Conservation (phyloP, 495 filamentous ascomycete species). For the Penicillium salamii region DNA sequence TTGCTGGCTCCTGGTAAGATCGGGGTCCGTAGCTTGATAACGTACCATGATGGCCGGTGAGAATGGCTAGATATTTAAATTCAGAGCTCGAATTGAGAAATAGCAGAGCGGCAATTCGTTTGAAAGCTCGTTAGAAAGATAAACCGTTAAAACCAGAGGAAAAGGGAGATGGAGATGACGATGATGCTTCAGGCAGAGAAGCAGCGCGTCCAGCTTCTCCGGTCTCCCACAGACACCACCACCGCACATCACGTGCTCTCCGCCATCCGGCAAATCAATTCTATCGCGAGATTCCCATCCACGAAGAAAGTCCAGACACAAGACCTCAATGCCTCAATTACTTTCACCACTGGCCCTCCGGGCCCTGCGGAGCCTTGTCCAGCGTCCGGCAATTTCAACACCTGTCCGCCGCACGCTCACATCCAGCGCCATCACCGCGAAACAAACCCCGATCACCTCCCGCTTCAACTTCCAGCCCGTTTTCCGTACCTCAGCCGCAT, state of each 20-base stretch:
- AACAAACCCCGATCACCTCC: conserved; percentile 16
- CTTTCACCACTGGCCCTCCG: conserved; percentile 37
- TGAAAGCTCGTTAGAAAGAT: conserved; percentile 6
- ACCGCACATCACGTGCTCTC: conserved; percentile 31
- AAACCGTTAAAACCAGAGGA: conserved; percentile 5
- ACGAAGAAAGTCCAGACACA: background rate
- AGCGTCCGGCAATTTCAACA: conserved; percentile 24
- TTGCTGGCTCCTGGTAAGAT: conserved; percentile 5
- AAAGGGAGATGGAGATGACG: conserved; percentile 21
- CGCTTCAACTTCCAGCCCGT: conserved; percentile 35
- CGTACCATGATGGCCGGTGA: conserved; percentile 33
- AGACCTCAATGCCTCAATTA: conserved; percentile 33
- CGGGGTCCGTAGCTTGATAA: conserved; percentile 24
- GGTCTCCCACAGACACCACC: conserved; percentile 22
- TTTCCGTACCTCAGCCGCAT: conserved; percentile 32
- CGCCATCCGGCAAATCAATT: conserved; percentile 3
- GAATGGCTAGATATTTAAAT: background rate
- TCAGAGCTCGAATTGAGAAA: background rate
- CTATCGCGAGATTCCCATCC: conserved; percentile 9
- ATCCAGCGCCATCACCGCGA: conserved; percentile 9
- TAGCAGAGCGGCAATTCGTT: background rate
- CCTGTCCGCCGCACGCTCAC: conserved; percentile 23
- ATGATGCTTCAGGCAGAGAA: conserved; percentile 29
- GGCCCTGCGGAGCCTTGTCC: conserved; percentile 38
- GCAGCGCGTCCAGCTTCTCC: conserved; percentile 40